phyloP scores from a whole-genome alignment of 305 asterid genomes.

The Fraxinus sp. region DNA sequence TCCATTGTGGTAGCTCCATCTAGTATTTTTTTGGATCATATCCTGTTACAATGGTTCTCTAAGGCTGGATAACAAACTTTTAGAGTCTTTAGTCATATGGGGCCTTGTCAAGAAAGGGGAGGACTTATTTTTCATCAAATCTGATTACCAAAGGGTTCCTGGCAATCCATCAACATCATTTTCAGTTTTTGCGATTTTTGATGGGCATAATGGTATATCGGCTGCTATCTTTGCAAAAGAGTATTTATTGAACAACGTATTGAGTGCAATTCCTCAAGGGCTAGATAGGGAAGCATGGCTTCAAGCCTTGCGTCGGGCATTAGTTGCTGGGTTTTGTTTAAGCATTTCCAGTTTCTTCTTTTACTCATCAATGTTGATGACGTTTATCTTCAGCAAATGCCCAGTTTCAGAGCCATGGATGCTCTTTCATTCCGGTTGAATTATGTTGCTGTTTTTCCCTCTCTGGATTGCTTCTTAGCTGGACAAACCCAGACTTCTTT shows the following conservation, averaged over 20 bases:
- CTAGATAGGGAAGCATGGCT: slow-evolving; percentile 86
- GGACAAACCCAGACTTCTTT: too few species aligned
- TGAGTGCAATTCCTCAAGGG: slow-evolving; percentile 77
- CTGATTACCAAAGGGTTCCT: slow-evolving; percentile 62
- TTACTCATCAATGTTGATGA: too few species aligned
- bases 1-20: slow-evolving; percentile 69
- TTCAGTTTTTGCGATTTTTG: slow-evolving; percentile 87
- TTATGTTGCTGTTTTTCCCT: too few species aligned
- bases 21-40: slow-evolving; percentile 59
- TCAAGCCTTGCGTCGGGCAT: slow-evolving; percentile 82
- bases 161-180: slow-evolving; percentile 64
- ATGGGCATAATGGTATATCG: slow-evolving; percentile 97
- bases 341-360: too few species aligned
- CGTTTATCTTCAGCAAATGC: too few species aligned
- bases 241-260: slow-evolving; percentile 69
- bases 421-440: too few species aligned
- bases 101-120: slow-evolving; percentile 67
- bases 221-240: slow-evolving; percentile 96
- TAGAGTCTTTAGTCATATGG: slow-evolving; percentile 32
- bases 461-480: too few species aligned
- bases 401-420: too few species aligned
- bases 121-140: slow-evolving; percentile 70
- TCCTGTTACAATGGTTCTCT: slow-evolving; percentile 57
- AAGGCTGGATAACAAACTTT: slow-evolving; percentile 66
- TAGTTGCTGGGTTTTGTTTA: slow-evolving; percentile 70